A percentile compares a stretch with the other conserved stretches of the same genome.
phyloP scores from a whole-genome alignment of 2,329 filamentous ascomycete genomes.

The Ceratocystis cacaofunesta region DNA sequence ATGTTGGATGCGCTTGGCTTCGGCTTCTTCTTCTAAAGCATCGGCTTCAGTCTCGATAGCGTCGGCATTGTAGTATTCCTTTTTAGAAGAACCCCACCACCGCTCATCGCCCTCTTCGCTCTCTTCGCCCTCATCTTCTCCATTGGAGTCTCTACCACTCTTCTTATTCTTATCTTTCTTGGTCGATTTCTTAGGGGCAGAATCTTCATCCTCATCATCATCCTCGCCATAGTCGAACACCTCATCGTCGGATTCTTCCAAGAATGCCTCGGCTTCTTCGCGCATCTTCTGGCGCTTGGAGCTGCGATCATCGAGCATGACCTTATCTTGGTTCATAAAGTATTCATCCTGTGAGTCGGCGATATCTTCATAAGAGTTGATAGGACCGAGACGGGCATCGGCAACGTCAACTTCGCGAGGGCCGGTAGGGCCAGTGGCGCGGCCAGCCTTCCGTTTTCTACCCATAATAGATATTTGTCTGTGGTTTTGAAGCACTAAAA shows the following conservation, averaged over 20 bases:
- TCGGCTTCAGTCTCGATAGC: constrained; percentile 46
- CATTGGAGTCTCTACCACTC: constrained; percentile 24
- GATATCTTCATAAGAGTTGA: constrained; percentile 63
- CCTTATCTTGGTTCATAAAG: constrained; percentile 70
- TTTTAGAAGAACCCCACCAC: constrained; percentile 76
- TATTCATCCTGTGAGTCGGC: constrained; percentile 92
- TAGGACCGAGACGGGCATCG: constrained; percentile 46
- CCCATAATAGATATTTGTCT: constrained; percentile 33
- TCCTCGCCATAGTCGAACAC: constrained; percentile 35
- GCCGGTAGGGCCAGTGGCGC: constrained; percentile 32
- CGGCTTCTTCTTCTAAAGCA: constrained; percentile 80
- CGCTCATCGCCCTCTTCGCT: constrained; percentile 45
- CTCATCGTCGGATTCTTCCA: constrained; percentile 50
- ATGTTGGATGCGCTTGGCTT: constrained; percentile 75
- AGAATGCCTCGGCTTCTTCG: constrained; percentile 48
- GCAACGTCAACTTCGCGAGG: constrained; percentile 40
- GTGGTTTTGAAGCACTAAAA: not conserved
- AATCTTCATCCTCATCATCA: constrained; percentile 28
- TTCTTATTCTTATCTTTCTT: constrained; percentile 19
- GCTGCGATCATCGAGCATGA: constrained; percentile 64
- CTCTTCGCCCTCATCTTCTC: constrained; percentile 44
- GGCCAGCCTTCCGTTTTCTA: constrained; percentile 56
- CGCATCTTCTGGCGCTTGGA: constrained; percentile 61
- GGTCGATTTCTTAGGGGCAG: constrained; percentile 25
- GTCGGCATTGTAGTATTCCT: constrained; percentile 89